Percentiles rank a stretch among this genome's conserved stretches.
Evolutionary conservation across 805 yeast genomes (phyloP).

Genomic region (Nakazawaea wyomingensis): DNA sequence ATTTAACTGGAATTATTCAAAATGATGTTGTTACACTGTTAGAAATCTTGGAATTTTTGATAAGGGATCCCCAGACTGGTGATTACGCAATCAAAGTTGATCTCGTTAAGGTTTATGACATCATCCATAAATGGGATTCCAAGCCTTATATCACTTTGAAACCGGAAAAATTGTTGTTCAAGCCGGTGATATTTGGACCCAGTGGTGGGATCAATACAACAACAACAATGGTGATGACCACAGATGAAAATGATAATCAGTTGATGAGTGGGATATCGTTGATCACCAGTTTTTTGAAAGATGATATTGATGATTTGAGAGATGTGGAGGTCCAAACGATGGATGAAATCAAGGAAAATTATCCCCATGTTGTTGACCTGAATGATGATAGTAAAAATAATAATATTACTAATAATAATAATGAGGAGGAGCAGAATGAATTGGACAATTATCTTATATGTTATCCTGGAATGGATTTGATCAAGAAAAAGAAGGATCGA

Average conservation of each 20-base stretch:
- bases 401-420: too few species aligned
- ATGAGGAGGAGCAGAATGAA: background rate
- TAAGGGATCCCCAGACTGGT: slow-evolving; percentile 37
- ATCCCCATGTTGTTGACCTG: too few species aligned
- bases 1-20: slow-evolving; percentile 76
- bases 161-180: slow-evolving; percentile 62
- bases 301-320: slow-evolving; percentile 62
- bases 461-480: slow-evolving; percentile 16
- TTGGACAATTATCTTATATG: slow-evolving; percentile 2
- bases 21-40: slow-evolving; percentile 85
- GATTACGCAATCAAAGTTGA: slow-evolving; percentile 53
- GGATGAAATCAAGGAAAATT: slow-evolving; percentile 39
- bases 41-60: slow-evolving; percentile 66
- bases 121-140: slow-evolving; percentile 44
- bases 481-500: slow-evolving; percentile 17
- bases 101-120: slow-evolving; percentile 32
- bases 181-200: slow-evolving; percentile 78
- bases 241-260: slow-evolving; percentile 19
- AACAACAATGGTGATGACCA: slow-evolving; percentile 33
- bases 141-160: slow-evolving; percentile 51
- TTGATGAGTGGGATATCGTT: slow-evolving; percentile 47
- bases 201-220: slow-evolving; percentile 78
- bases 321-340: slow-evolving; percentile 52
- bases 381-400: too few species aligned
- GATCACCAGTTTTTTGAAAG: slow-evolving; percentile 56